phyloP scores from a whole-genome alignment of 2,329 filamentous ascomycete species.

The Exserohilum rostratum region DNA sequence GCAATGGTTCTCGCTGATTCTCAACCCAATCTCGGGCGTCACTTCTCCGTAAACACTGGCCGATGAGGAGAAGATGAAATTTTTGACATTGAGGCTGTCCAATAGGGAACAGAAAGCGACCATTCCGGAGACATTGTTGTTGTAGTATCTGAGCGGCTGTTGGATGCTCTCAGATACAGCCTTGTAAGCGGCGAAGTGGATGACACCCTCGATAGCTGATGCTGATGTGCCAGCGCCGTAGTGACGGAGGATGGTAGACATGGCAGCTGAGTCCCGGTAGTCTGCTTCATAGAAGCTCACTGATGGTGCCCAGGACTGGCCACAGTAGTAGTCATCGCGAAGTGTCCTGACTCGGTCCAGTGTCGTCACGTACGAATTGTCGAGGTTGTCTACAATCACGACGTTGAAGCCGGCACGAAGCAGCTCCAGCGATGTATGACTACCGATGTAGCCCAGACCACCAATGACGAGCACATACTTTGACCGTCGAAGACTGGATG shows the following conservation, averaged over 20 bases:
- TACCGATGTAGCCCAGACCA: constrained; percentile 60
- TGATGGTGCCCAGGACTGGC: constrained; percentile 31
- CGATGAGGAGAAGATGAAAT: constrained; percentile 68
- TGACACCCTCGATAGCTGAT: constrained; percentile 61
- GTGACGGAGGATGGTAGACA: constrained; percentile 10
- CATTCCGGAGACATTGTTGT: constrained; percentile 67
- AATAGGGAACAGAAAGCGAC: constrained; percentile 62
- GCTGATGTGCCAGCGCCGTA: constrained; percentile 27
- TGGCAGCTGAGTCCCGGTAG: constrained; percentile 41
- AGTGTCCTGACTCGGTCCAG: constrained; percentile 30
- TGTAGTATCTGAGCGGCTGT: constrained; percentile 65
- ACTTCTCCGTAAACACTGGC: constrained; percentile 62
- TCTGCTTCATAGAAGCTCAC: constrained; percentile 53
- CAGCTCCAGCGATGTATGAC: constrained; percentile 58
- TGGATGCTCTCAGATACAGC: constrained; percentile 65
- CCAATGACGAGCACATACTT: too few relatives aligned
- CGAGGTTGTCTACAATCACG: constrained; percentile 49
- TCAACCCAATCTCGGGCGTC: constrained; percentile 41
- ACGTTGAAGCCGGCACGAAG: constrained; percentile 58
- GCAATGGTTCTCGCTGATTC: constrained; percentile 60
- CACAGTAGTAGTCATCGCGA: background rate
- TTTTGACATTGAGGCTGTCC: constrained; percentile 63
- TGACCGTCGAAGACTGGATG: too few relatives aligned
- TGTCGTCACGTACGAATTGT: constrained; percentile 47
- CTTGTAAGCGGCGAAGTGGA: constrained; percentile 70